Evolutionary conservation across 164 flowering plant species (phyloP).

Genomic region (Umbellularia californica): DNA sequence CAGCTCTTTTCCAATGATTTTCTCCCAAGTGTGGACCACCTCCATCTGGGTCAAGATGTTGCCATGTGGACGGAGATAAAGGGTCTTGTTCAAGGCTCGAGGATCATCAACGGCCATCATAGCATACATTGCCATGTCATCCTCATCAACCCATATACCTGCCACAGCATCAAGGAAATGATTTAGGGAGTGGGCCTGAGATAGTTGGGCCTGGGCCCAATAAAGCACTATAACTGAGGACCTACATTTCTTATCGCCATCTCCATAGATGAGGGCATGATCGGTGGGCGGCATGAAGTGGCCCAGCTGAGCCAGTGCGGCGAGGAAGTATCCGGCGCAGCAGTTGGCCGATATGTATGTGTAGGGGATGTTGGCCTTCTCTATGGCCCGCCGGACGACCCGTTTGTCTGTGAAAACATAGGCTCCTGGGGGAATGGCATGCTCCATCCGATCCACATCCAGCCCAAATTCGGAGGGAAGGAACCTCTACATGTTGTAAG

Average conservation of each 20-base stretch:
- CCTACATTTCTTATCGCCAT: constrained; percentile 35
- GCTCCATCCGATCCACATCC: constrained; percentile 32
- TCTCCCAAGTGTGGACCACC: constrained; percentile 14
- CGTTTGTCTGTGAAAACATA: constrained; percentile 22
- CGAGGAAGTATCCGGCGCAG: constrained; percentile 19
- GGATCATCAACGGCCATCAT: constrained; percentile 10
- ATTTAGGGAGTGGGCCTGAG: background rate
- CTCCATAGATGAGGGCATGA: constrained; percentile 24
- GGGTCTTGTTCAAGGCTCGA: constrained; percentile 11
- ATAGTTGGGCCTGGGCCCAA: background rate
- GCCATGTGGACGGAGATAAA: background rate
- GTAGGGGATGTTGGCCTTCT: constrained; percentile 26
- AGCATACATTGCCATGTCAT: constrained; percentile 4
- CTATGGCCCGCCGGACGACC: constrained; percentile 23
- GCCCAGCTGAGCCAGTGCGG: constrained; percentile 22
- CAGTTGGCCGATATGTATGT: constrained; percentile 26
- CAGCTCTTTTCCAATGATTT: constrained; percentile 10
- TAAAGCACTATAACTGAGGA: background rate
- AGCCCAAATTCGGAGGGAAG: constrained; percentile 41
- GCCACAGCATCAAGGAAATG: no score
- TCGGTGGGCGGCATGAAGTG: constrained; percentile 30
- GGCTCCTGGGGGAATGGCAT: constrained; percentile 25
- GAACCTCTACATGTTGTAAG: constrained; percentile 10
- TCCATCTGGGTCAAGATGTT: constrained; percentile 11
- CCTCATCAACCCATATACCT: constrained; percentile 11